A percentile compares a stretch with the other conserved stretches of the same genome.
These are phyloP conservation scores for Aspergillus costaricaensis DNA, from an alignment of 2,329 filamentous ascomycete genomes.

Conservation along the genomic window DNA sequence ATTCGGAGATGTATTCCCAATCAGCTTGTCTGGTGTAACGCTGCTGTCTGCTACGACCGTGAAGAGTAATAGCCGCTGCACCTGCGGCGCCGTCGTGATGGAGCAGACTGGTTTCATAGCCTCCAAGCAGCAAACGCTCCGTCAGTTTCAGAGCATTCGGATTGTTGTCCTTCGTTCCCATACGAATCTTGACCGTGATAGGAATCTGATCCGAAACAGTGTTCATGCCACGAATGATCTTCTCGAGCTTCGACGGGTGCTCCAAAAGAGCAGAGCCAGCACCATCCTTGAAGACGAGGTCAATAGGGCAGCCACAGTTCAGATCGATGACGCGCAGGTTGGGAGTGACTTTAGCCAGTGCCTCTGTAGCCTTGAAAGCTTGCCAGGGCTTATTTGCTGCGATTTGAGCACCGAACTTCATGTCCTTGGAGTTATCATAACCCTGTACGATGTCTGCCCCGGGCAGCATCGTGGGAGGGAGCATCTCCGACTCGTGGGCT, in stretches of 20 bases:
- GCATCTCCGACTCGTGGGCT: constrained; percentile 79
- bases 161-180: constrained; percentile 77
- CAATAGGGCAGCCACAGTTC: constrained; percentile 97
- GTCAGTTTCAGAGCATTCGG: constrained; percentile 81
- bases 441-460: constrained; percentile 62
- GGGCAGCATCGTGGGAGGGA: constrained; percentile 66
- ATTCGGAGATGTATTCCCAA: constrained; percentile 92
- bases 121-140: constrained; percentile 79
- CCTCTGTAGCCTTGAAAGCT: constrained; percentile 83
- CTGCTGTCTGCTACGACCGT: constrained; percentile 91
- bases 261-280: constrained; percentile 93
- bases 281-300: constrained; percentile 84
- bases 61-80: constrained; percentile 91
- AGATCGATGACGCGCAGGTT: constrained; percentile 88
- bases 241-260: constrained; percentile 80
- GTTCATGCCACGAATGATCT: constrained; percentile 96
- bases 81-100: constrained; percentile 70
- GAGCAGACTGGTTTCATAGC: constrained; percentile 66
- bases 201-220: constrained; percentile 85
- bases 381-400: constrained; percentile 90
- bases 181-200: constrained; percentile 92
- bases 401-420: constrained; percentile 91
- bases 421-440: constrained; percentile 80
- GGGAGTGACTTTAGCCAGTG: constrained; percentile 73
- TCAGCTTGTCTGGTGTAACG: constrained; percentile 90